These are phyloP conservation scores for Yamagishiella unicocca DNA, from an alignment of 139 green algal species.

Conservation along the genomic window DNA sequence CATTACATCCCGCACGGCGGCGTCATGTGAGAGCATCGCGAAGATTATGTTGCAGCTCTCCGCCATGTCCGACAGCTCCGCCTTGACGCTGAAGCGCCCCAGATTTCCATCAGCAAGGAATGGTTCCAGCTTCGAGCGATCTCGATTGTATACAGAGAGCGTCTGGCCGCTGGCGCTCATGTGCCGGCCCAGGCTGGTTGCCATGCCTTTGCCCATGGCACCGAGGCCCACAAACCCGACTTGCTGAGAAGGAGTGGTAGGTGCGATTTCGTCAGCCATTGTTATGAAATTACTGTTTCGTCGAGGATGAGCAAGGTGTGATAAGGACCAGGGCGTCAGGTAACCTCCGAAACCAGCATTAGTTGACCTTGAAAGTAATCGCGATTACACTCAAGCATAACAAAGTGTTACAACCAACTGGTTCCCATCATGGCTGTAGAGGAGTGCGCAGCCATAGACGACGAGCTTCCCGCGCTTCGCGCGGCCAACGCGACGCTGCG, in stretches of 20 bases:
- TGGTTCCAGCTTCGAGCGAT: not conserved
- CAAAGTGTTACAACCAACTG: too few relatives aligned
- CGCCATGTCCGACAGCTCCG: not conserved
- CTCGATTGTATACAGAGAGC: slow-evolving; percentile 10
- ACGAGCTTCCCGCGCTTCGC: not conserved
- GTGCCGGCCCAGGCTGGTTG: not conserved
- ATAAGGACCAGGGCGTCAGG: too few relatives aligned
- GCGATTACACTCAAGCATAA: too few relatives aligned
- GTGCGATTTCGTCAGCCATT: not conserved
- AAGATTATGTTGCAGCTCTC: not conserved
- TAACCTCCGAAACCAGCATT: not conserved
- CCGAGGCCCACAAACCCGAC: slow-evolving; percentile 26
- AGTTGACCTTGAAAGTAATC: too few relatives aligned
- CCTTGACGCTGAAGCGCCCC: not conserved
- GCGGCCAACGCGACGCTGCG: not conserved
- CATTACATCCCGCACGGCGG: not conserved
- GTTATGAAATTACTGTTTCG: too few relatives aligned
- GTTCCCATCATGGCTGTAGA: too few relatives aligned
- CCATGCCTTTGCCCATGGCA: slow-evolving; percentile 23
- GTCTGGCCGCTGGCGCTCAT: too few relatives aligned
- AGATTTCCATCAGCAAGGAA: not conserved
- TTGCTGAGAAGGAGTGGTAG: not conserved
- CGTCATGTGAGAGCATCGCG: slow-evolving; percentile 10
- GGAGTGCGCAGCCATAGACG: too few relatives aligned
- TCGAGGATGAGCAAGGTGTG: too few relatives aligned